Conservation (phyloP, 2,329 filamentous ascomycete species). For the Helotiales sp. region DNA sequence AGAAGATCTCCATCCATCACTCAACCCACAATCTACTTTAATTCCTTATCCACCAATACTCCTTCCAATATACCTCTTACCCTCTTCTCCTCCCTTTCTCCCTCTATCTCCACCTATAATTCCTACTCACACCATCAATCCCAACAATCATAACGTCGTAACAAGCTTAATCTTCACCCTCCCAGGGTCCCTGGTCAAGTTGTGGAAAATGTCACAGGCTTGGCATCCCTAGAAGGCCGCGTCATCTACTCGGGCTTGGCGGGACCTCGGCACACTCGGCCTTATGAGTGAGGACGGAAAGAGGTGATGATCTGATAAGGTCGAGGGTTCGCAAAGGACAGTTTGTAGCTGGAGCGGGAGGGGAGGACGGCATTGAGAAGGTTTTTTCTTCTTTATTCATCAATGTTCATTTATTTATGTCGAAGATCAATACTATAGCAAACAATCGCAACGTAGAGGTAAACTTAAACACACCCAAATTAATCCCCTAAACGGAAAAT, state of each 20-base stretch:
- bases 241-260: neutral
- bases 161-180: conserved; percentile 11
- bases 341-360: neutral
- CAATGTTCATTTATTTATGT: too few relatives aligned
- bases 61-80: neutral
- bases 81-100: neutral
- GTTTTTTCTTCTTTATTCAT: too few relatives aligned
- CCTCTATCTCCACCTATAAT: neutral
- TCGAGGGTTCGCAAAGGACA: neutral
- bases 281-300: neutral
- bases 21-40: neutral
- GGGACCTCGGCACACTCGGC: conserved; percentile 4
- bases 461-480: too few relatives aligned
- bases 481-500: too few relatives aligned
- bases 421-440: too few relatives aligned
- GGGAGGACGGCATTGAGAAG: neutral
- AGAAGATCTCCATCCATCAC: neutral
- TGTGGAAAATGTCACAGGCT: neutral
- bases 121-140: neutral
- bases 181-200: neutral
- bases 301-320: neutral
- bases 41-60: neutral
- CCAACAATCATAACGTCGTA: conserved; percentile 11
- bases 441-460: too few relatives aligned
- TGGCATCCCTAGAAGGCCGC: conserved; percentile 1